phyloP scores from a whole-genome alignment of 306 rosid species.

The Sindora glabra region DNA sequence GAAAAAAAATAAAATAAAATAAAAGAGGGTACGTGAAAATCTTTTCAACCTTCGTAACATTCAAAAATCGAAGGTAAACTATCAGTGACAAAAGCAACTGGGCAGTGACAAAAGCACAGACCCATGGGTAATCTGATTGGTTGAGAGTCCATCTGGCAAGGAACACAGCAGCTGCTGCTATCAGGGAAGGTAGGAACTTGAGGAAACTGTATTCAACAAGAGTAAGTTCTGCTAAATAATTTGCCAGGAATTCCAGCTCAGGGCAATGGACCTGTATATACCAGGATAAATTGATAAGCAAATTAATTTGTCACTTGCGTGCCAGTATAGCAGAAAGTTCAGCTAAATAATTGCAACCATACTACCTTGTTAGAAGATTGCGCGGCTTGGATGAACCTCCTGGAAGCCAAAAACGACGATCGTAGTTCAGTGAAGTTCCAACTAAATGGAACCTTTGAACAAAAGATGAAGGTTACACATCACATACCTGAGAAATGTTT shows the following conservation, averaged over 20 bases:
- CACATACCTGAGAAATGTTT: conserved; percentile 81
- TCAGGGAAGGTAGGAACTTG: conserved; percentile 66
- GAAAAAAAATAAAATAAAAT: no score
- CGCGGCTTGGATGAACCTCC: conserved; percentile 85
- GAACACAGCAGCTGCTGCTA: conserved; percentile 86
- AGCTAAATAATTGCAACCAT: background rate
- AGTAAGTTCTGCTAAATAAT: conserved; percentile 77
- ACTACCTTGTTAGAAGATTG: conserved; percentile 64
- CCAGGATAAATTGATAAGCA: background rate
- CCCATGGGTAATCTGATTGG: conserved; percentile 79
- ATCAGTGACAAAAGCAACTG: background rate
- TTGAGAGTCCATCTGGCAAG: conserved; percentile 87
- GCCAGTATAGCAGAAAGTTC: background rate
- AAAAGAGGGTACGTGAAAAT: conserved; percentile 9
- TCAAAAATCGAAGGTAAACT: background rate
- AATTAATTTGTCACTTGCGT: background rate
- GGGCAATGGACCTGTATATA: conserved; percentile 44
- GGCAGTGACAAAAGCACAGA: conserved; percentile 22
- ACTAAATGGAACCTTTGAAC: background rate
- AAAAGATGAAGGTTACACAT: background rate
- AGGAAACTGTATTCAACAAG: conserved; percentile 67
- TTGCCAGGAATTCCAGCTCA: conserved; percentile 70
- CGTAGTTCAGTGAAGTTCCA: background rate
- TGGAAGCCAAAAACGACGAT: conserved; percentile 24
- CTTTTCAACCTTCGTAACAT: background rate